Conservation (phyloP, 495 filamentous ascomycete species). For the Podospora australis region DNA sequence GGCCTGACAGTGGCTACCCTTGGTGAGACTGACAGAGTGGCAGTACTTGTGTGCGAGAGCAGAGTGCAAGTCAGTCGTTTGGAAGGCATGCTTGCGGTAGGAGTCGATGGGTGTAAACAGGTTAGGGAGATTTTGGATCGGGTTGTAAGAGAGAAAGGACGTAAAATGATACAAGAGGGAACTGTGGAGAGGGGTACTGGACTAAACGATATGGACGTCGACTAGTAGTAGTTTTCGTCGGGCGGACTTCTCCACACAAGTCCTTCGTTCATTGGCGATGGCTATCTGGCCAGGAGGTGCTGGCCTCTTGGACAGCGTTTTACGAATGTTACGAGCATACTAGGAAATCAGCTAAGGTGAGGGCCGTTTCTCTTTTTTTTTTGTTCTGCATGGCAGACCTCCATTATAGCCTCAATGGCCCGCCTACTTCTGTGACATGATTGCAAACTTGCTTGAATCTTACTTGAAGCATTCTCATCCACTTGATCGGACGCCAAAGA, state of each 20-base stretch:
- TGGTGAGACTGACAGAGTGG: slow-evolving; percentile 64
- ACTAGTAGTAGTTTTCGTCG: too few relatives aligned
- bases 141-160: slow-evolving; percentile 61
- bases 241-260: too few relatives aligned
- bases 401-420: not conserved
- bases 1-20: slow-evolving; percentile 79
- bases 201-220: slow-evolving; percentile 39
- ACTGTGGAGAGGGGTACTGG: slow-evolving; percentile 37
- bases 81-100: slow-evolving; percentile 88
- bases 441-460: too few relatives aligned
- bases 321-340: too few relatives aligned
- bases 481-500: too few relatives aligned
- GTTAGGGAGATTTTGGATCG: slow-evolving; percentile 69
- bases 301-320: too few relatives aligned
- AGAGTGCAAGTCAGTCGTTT: slow-evolving; percentile 67
- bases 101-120: slow-evolving; percentile 84
- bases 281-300: too few relatives aligned
- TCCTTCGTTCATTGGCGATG: too few relatives aligned
- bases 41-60: slow-evolving; percentile 77
- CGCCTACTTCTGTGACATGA: not conserved
- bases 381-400: not conserved
- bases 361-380: too few relatives aligned
- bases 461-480: too few relatives aligned
- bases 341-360: too few relatives aligned
- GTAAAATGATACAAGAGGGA: slow-evolving; percentile 56